Conservation (phyloP, 129 eudicot genomes). For the Smallanthus sonchifolius region DNA sequence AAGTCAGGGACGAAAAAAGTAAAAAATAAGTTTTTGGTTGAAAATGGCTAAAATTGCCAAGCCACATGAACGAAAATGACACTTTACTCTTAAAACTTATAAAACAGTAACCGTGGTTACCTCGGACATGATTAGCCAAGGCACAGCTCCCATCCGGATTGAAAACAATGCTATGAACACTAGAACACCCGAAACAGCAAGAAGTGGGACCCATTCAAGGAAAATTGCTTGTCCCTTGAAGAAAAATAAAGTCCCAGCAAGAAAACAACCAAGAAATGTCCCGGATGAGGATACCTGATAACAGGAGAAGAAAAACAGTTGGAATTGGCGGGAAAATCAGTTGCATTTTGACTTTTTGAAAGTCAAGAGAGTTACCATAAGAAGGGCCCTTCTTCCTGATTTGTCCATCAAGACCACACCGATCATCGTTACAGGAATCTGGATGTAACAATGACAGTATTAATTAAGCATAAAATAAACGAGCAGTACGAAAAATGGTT, state of each 20-base stretch:
- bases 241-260: constrained; percentile 66
- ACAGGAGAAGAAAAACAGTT: neutral
- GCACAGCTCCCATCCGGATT: constrained; percentile 90
- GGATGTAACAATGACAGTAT: neutral
- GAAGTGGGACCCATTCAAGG: constrained; percentile 61
- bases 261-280: constrained; percentile 68
- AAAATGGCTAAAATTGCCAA: no score
- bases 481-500: neutral
- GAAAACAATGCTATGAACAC: constrained; percentile 66
- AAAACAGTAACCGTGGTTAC: constrained; percentile 23
- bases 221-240: constrained; percentile 48
- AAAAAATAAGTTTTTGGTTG: no score
- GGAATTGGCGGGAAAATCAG: constrained; percentile 39
- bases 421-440: constrained; percentile 75
- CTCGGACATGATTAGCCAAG: constrained; percentile 95
- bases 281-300: constrained; percentile 76
- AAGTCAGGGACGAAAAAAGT: no score
- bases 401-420: constrained; percentile 73
- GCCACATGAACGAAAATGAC: no score
- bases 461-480: neutral
- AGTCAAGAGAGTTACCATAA: constrained; percentile 69
- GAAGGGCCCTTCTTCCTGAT: constrained; percentile 76
- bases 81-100: neutral
- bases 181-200: constrained; percentile 81
- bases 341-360: constrained; percentile 42